Conservation (phyloP, 305 asterid species). For the Fraxinus greggii region DNA sequence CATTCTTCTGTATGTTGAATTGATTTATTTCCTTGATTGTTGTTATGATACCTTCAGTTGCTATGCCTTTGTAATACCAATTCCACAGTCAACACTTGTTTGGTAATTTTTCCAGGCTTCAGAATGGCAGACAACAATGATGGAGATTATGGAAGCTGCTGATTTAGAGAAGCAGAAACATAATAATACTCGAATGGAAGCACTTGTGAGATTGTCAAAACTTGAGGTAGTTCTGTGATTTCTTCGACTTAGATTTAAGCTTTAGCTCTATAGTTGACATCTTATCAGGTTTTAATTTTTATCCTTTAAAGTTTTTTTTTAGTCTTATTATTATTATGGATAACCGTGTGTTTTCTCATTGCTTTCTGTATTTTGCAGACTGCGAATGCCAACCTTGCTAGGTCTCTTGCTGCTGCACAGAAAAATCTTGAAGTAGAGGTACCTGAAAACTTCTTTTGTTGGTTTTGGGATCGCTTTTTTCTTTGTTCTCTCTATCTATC, state of each 20-base stretch:
- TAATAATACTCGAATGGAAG: slow-evolving; percentile 90
- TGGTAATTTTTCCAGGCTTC: slow-evolving; percentile 62
- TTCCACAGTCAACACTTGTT: slow-evolving; percentile 6
- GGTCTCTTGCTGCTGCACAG: slow-evolving; percentile 76
- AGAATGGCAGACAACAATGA: slow-evolving; percentile 77
- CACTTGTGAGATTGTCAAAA: slow-evolving; percentile 66
- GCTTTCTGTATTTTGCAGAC: slow-evolving; percentile 52
- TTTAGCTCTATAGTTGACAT: slow-evolving; percentile 12
- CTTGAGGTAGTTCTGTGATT: slow-evolving; percentile 58
- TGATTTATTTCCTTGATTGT: background rate
- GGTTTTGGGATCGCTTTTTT: background rate
- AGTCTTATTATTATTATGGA: background rate
- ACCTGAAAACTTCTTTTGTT: slow-evolving; percentile 23
- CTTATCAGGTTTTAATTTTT: slow-evolving; percentile 12
- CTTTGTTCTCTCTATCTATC: background rate
- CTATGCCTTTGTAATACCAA: slow-evolving; percentile 14
- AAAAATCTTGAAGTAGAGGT: slow-evolving; percentile 86
- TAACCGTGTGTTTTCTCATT: background rate
- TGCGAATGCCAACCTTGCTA: slow-evolving; percentile 79
- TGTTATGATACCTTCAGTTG: slow-evolving; percentile 13
- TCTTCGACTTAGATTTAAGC: slow-evolving; percentile 13
- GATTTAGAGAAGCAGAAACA: slow-evolving; percentile 92
- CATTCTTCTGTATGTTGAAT: slow-evolving; percentile 12
- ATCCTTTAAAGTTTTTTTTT: background rate
- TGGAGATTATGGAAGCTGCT: slow-evolving; percentile 95